phyloP scores from a whole-genome alignment of 2,329 filamentous ascomycete genomes.

The Fusarium ambrosium region DNA sequence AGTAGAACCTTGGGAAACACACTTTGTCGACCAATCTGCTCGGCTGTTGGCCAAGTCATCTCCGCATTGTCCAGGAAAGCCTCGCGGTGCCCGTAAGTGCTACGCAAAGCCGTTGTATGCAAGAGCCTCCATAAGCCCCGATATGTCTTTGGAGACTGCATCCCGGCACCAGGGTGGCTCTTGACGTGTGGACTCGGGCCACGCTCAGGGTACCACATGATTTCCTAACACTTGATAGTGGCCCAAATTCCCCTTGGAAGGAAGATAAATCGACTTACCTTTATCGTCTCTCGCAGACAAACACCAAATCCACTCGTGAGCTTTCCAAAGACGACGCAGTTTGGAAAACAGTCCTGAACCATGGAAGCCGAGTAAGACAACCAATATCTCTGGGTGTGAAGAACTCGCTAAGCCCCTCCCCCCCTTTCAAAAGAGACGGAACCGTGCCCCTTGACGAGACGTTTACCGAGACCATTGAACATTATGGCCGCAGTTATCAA shows the following conservation, averaged over 20 bases:
- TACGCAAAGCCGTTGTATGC: conserved; percentile 43
- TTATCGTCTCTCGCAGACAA: conserved; percentile 25
- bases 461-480: conserved; percentile 69
- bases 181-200: conserved; percentile 50
- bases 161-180: conserved; percentile 48
- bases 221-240: conserved; percentile 42
- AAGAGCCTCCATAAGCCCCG: conserved; percentile 42
- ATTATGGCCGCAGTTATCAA: conserved; percentile 76
- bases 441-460: conserved; percentile 69
- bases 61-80: conserved; percentile 40
- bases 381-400: conserved; percentile 13
- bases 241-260: conserved; percentile 42
- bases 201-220: conserved; percentile 50
- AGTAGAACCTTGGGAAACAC: conserved; percentile 32
- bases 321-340: conserved; percentile 13
- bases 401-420: conserved; percentile 42
- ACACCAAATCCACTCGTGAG: conserved; percentile 14
- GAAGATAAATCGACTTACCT: conserved; percentile 27
- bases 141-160: conserved; percentile 44
- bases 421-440: conserved; percentile 56
- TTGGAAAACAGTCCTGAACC: conserved; percentile 18
- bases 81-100: conserved; percentile 35
- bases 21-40: conserved; percentile 36
- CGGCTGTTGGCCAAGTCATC: conserved; percentile 29
- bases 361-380: conserved; percentile 53